A percentile compares a stretch with the other conserved stretches of the same genome.
These are phyloP conservation scores for Microstroma glucosiphilum DNA, from an alignment of 1,284 basidiomycete species.

Conservation along the genomic window DNA sequence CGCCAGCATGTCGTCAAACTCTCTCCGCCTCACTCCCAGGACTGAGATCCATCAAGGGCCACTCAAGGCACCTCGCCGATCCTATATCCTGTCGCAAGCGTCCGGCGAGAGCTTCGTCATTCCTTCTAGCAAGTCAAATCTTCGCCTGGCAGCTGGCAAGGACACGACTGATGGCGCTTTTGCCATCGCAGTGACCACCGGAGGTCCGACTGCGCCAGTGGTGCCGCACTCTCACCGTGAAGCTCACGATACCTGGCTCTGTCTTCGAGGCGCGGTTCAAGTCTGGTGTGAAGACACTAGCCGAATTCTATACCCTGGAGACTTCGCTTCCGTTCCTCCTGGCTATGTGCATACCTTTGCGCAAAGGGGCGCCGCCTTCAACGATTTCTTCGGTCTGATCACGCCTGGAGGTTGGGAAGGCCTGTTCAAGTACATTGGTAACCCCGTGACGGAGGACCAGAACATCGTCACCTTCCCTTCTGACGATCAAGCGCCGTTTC, in stretches of 20 bases:
- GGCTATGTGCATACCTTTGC: neutral
- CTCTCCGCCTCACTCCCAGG: neutral
- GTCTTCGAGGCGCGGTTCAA: slow-evolving; percentile 4
- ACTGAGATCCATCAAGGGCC: neutral
- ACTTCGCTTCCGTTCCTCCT: slow-evolving; percentile 3
- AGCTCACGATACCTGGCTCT: slow-evolving; percentile 8
- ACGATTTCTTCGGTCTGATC: slow-evolving; percentile 2
- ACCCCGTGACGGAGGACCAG: neutral
- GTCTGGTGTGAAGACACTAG: slow-evolving; percentile 1
- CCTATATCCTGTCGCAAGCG: slow-evolving; percentile 1
- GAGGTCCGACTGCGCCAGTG: neutral
- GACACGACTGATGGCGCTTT: slow-evolving; percentile 1
- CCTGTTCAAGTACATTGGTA: neutral
- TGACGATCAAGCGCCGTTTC: slow-evolving; percentile 3
- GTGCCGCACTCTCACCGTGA: slow-evolving; percentile 1
- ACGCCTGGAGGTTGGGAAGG: slow-evolving; percentile 2
- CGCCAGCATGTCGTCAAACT: too few species aligned
- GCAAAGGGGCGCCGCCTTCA: neutral
- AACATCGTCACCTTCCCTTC: neutral
- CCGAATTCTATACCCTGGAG: neutral
- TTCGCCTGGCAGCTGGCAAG: neutral
- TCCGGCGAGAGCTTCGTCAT: slow-evolving; percentile 3
- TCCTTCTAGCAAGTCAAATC: neutral
- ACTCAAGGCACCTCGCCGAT: neutral
- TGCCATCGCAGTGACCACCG: neutral